Conservation (phyloP, 116 monocot species). For the Posidonia oceanica region DNA sequence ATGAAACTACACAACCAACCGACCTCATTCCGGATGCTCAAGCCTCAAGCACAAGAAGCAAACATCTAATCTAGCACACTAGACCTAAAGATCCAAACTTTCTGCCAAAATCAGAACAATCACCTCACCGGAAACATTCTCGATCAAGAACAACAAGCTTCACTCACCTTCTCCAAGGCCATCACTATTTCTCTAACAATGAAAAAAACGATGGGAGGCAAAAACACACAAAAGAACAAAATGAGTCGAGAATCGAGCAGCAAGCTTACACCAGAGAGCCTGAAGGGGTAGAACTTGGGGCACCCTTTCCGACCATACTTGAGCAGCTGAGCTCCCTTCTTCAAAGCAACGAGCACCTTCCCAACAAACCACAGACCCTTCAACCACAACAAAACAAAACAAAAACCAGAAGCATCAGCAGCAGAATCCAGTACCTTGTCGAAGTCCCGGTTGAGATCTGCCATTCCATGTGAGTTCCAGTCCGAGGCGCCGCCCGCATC, state of each 20-base stretch:
- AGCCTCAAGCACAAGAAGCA: background rate
- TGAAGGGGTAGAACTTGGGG: slow-evolving; percentile 51
- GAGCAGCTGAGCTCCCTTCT: slow-evolving; percentile 57
- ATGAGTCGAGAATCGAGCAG: background rate
- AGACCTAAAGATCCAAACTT: too few species aligned
- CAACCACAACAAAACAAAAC: background rate
- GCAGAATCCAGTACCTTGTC: slow-evolving; percentile 26
- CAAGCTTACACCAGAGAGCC: slow-evolving; percentile 40
- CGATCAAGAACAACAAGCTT: too few species aligned
- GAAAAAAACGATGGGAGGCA: background rate
- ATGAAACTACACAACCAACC: too few species aligned
- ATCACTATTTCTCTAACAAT: background rate
- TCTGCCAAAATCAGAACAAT: too few species aligned
- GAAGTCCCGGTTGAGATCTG: slow-evolving; percentile 35
- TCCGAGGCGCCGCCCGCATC: slow-evolving; percentile 21
- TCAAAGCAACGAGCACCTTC: slow-evolving; percentile 49
- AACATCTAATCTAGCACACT: background rate
- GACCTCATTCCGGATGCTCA: too few species aligned
- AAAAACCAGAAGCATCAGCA: background rate
- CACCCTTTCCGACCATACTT: slow-evolving; percentile 61
- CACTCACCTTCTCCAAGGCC: too few species aligned
- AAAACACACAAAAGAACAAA: background rate
- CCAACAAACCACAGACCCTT: background rate
- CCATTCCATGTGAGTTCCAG: slow-evolving; percentile 53
- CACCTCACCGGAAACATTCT: too few species aligned